Percentiles rank a stretch among this genome's conserved stretches.
Conservation (phyloP, 2,329 filamentous ascomycete species). For the Arthrinium puccinioides region DNA sequence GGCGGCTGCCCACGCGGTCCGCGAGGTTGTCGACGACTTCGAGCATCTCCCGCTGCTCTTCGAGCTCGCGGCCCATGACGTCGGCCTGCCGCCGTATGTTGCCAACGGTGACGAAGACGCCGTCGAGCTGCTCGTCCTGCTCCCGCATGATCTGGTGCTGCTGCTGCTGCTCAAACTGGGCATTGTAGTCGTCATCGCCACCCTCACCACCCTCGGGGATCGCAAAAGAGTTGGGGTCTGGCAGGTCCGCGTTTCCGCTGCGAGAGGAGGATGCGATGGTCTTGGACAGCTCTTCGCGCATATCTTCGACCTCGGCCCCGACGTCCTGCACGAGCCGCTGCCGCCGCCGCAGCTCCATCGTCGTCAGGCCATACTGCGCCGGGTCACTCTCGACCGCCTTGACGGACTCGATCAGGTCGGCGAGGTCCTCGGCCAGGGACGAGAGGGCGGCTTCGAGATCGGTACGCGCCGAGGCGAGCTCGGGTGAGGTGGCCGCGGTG, state of each 20-base stretch:
- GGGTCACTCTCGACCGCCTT: slow-evolving; percentile 82
- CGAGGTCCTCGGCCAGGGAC: slow-evolving; percentile 72
- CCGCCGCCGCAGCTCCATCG: slow-evolving; percentile 73
- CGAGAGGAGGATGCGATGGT: slow-evolving; percentile 26
- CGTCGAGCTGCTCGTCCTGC: slow-evolving; percentile 88
- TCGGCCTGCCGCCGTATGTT: slow-evolving; percentile 85
- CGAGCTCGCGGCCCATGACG: slow-evolving; percentile 92
- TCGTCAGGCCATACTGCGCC: slow-evolving; percentile 76
- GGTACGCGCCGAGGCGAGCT: slow-evolving; percentile 70
- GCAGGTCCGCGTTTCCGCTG: slow-evolving; percentile 35
- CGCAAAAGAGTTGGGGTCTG: slow-evolving; percentile 50
- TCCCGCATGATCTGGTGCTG: slow-evolving; percentile 89
- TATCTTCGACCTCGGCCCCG: slow-evolving; percentile 80
- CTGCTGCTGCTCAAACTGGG: slow-evolving; percentile 82
- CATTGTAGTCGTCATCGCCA: slow-evolving; percentile 47
- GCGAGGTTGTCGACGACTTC: slow-evolving; percentile 78
- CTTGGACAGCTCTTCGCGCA: slow-evolving; percentile 73
- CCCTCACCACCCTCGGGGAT: slow-evolving; percentile 39
- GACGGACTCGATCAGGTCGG: slow-evolving; percentile 82
- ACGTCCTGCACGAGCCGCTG: slow-evolving; percentile 81
- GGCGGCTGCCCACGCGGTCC: slow-evolving; percentile 77
- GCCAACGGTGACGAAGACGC: slow-evolving; percentile 87
- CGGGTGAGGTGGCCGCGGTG: slow-evolving; percentile 63
- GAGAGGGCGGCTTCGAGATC: slow-evolving; percentile 62
- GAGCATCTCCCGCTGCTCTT: slow-evolving; percentile 88